phyloP scores from a whole-genome alignment of 495 filamentous ascomycete genomes.

The Aspergillus carlsbadensis region DNA sequence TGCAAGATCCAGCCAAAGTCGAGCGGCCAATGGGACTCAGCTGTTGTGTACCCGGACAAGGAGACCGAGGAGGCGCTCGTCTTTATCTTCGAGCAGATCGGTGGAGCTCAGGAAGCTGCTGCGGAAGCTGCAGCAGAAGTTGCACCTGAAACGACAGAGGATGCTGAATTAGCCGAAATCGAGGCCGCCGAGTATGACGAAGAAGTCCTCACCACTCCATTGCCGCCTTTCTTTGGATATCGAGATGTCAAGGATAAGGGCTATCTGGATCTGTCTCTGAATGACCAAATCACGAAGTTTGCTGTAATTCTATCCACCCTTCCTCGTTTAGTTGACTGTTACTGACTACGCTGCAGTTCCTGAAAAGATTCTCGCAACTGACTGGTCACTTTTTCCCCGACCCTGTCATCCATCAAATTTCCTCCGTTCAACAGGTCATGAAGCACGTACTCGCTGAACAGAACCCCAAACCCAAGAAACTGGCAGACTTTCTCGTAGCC shows the following conservation, averaged over 20 bases:
- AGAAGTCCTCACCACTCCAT: not conserved
- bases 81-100: conserved; percentile 43
- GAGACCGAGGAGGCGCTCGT: conserved; percentile 29
- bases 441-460: conserved; percentile 41
- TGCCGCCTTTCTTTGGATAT: conserved; percentile 18
- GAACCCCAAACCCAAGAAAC: conserved; percentile 59
- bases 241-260: conserved; percentile 21
- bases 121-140: not conserved
- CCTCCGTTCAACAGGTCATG: conserved; percentile 57
- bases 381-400: conserved; percentile 74
- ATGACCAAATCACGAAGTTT: conserved; percentile 65
- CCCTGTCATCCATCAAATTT: conserved; percentile 51
- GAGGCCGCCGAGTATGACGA: conserved; percentile 19
- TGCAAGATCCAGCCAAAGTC: conserved; percentile 28
- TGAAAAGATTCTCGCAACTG: conserved; percentile 76
- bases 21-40: conserved; percentile 25
- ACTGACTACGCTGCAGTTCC: conserved; percentile 49
- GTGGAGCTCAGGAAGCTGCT: conserved; percentile 16
- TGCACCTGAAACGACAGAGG: conserved; percentile 5
- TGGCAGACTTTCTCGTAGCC: conserved; percentile 38
- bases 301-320: conserved; percentile 51
- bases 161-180: not conserved
- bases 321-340: not conserved
- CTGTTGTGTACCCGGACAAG: conserved; percentile 33
- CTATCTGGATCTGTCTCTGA: conserved; percentile 45